Percentiles rank a stretch among this genome's conserved stretches.
Evolutionary conservation across 148 eudicot genomes (phyloP).

Genomic region (Pharnaceum exiguum): DNA sequence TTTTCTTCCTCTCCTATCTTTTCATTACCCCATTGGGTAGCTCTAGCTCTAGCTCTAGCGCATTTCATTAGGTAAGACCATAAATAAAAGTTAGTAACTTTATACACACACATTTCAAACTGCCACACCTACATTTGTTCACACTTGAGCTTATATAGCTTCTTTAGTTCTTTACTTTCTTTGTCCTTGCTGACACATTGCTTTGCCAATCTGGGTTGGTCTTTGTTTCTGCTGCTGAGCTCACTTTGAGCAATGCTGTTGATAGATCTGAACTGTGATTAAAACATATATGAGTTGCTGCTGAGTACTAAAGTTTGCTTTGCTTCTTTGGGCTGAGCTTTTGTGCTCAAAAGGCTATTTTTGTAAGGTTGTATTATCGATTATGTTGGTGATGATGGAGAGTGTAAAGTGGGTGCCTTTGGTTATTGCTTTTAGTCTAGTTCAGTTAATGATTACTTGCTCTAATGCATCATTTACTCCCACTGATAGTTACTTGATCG

Average conservation of each 20-base stretch:
- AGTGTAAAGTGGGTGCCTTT: constrained; percentile 31
- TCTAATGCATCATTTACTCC: constrained; percentile 57
- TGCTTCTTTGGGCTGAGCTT: constrained; percentile 1
- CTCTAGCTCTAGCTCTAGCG: not conserved
- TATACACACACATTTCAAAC: too few species aligned
- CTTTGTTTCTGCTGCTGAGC: not conserved
- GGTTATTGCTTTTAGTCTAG: constrained; percentile 26
- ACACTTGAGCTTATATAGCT: not conserved
- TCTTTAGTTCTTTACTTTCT: not conserved
- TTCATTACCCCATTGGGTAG: too few species aligned
- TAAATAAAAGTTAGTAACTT: constrained; percentile 25
- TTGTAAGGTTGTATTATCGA: constrained; percentile 4
- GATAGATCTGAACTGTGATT: constrained; percentile 25
- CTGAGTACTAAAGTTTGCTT: constrained; percentile 21
- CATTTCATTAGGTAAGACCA: constrained; percentile 32
- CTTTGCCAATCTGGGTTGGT: constrained; percentile 17
- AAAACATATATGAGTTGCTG: not conserved
- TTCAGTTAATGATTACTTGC: constrained; percentile 29
- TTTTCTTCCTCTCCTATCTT: not conserved
- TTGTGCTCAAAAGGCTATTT: not conserved
- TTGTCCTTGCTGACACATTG: constrained; percentile 11
- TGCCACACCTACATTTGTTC: not conserved
- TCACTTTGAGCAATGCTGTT: constrained; percentile 8
- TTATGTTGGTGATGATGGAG: constrained; percentile 25
- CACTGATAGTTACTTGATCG: constrained; percentile 64